Conservation (phyloP, 2,329 filamentous ascomycete genomes). For the Elsinoe australis region DNA sequence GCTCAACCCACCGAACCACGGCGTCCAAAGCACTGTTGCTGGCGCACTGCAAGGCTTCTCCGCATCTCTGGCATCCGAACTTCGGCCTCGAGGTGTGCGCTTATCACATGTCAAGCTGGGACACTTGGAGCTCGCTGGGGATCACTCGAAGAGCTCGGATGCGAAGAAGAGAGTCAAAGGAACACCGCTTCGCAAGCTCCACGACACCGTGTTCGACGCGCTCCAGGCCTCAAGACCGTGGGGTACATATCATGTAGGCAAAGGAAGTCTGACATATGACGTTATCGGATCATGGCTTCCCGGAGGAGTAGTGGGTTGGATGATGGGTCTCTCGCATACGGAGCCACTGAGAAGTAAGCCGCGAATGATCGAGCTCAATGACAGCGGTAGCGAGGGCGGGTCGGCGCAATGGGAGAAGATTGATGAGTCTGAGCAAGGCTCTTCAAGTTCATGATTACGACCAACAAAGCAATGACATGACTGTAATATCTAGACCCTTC, state of each 20-base stretch:
- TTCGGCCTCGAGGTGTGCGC: slow-evolving; percentile 65
- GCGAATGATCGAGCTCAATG: slow-evolving; percentile 5
- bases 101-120: slow-evolving; percentile 86
- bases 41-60: slow-evolving; percentile 82
- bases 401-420: slow-evolving; percentile 39
- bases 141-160: slow-evolving; percentile 36
- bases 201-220: slow-evolving; percentile 85
- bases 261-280: slow-evolving; percentile 76
- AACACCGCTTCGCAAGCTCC: slow-evolving; percentile 67
- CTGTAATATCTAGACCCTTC: slow-evolving; percentile 14
- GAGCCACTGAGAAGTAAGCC: neutral
- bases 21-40: slow-evolving; percentile 77
- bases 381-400: slow-evolving; percentile 26
- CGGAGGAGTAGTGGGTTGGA: slow-evolving; percentile 72
- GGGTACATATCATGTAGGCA: slow-evolving; percentile 67
- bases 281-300: slow-evolving; percentile 78
- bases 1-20: slow-evolving; percentile 71
- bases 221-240: slow-evolving; percentile 57
- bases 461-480: slow-evolving; percentile 17
- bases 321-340: slow-evolving; percentile 62
- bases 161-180: slow-evolving; percentile 33
- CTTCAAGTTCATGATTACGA: slow-evolving; percentile 21
- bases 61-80: slow-evolving; percentile 69
- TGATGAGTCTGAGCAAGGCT: slow-evolving; percentile 24
- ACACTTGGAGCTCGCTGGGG: slow-evolving; percentile 71